Base-by-base conservation (phyloP, 805 yeast species). In the Metschnikowia peoriensis region DNA sequence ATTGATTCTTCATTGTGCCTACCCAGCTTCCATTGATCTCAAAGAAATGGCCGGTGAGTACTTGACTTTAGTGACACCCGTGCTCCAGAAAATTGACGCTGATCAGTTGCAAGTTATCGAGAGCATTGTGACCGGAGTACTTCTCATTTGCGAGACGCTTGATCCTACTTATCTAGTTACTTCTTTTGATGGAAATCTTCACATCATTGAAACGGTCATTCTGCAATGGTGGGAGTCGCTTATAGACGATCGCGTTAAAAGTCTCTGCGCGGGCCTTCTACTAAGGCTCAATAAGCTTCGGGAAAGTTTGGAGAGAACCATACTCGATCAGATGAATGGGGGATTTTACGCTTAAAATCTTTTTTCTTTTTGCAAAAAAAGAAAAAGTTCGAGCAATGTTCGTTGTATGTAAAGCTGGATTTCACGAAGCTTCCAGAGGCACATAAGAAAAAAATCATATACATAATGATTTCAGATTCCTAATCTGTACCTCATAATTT, bases 31-130 rank as follows among this genome's bases (percentile, higher is more conserved):
- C 0, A 56, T 68, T 1, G 78, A 80, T 42, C 61, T 83, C 27
- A 63, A 69, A 1, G 88, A 81, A 38, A 85, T 88, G 89, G 71
- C 80, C 1, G 62, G 68, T 2, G 91, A 86, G 55, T 66, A 77
- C 50, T 55, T 85, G 7, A 57, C 65, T 0, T 62, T 82, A n/a
- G 55, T 64, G 6, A 56, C 54, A 1, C 68, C 71, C 0, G 38
- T 69, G 16, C 50, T 68, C n/a, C 58, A 54, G 29, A 53, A 45
- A 22, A 51, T 64, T 2, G 48, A 38, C 1, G n/a, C 59, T 7
- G 74, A 70, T 7, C 67, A 73, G 49, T 29, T 70, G 8, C 76
- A 64, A 51, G 58, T 70, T 8, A 61, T 72, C 2, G 79, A 75
- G 46, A 72, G 76, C 49, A 47, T 72, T 7, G 66, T 68, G 5